These are phyloP conservation scores for Cyclotella choctawhatcheeana DNA, from an alignment of 108 stramenopile species.

Conservation along the genomic window DNA sequence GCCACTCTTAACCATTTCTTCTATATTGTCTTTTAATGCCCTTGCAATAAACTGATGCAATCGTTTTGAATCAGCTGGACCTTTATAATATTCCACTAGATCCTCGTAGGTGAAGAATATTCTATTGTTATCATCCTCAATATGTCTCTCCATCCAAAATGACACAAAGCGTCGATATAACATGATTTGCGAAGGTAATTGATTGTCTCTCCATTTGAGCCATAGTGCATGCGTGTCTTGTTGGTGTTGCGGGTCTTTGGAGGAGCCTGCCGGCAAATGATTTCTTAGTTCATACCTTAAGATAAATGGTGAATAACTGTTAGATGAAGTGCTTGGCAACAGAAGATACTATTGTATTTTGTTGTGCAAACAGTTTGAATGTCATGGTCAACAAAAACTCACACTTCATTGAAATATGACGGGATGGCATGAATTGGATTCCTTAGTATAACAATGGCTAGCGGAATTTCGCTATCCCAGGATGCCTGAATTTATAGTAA, in stretches of 20 bases:
- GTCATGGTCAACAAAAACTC: neutral
- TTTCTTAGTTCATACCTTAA: conserved; percentile 35
- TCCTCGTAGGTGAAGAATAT: conserved; percentile 41
- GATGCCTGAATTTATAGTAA: too few species aligned
- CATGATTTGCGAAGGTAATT: conserved; percentile 26
- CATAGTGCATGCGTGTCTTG: conserved; percentile 22
- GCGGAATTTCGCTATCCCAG: conserved; percentile 26
- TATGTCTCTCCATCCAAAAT: conserved; percentile 43
- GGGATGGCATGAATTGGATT: conserved; percentile 46
- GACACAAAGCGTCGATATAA: conserved; percentile 41
- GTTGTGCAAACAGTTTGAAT: neutral
- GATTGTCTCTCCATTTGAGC: conserved; percentile 41
- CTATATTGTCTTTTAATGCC: conserved; percentile 15
- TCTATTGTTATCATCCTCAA: conserved; percentile 22
- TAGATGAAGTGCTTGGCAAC: neutral
- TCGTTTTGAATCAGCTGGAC: conserved; percentile 22
- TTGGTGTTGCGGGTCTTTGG: conserved; percentile 9
- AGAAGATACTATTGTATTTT: too few species aligned
- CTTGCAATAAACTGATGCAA: conserved; percentile 26
- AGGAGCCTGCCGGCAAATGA: conserved; percentile 24
- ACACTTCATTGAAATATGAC: conserved; percentile 38
- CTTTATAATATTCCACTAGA: conserved; percentile 17
- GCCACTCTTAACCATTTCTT: conserved; percentile 21
- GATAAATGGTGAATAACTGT: too few species aligned
- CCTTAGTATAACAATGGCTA: conserved; percentile 31